Evolutionary conservation across 2,329 filamentous ascomycete genomes (phyloP).

Genomic region (Zymoseptoria tritici): DNA sequence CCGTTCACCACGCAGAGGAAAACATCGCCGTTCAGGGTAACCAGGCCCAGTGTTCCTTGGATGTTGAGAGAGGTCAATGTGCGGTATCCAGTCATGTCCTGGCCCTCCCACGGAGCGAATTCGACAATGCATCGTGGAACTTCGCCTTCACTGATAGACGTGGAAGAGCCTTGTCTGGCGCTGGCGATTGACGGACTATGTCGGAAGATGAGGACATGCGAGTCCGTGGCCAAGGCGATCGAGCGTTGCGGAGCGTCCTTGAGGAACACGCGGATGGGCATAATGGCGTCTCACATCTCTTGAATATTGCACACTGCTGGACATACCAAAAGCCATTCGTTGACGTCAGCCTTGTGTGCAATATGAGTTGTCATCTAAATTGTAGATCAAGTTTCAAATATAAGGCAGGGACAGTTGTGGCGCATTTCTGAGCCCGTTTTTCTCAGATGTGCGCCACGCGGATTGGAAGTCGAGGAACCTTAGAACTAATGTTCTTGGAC

Average conservation of each 20-base stretch:
- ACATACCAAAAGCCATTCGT: neutral
- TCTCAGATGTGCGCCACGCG: neutral
- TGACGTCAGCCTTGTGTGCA: neutral
- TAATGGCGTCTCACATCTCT: slow-evolving; percentile 23
- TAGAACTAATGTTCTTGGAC: no score
- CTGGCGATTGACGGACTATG: slow-evolving; percentile 60
- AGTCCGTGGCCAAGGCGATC: slow-evolving; percentile 73
- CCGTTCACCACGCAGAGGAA: slow-evolving; percentile 86
- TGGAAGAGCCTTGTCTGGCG: slow-evolving; percentile 45
- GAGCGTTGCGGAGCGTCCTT: slow-evolving; percentile 81
- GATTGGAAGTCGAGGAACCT: no score
- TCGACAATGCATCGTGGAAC: slow-evolving; percentile 75
- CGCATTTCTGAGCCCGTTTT: neutral
- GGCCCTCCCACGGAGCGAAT: slow-evolving; percentile 58
- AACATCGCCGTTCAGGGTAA: slow-evolving; percentile 74
- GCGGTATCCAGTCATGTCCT: slow-evolving; percentile 69
- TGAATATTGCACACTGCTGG: neutral
- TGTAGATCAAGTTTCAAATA: neutral
- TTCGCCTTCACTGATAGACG: slow-evolving; percentile 30
- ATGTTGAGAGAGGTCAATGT: slow-evolving; percentile 65
- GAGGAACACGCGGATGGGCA: slow-evolving; percentile 71
- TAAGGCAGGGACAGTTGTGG: neutral
- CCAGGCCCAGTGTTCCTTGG: slow-evolving; percentile 80
- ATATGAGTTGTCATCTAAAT: neutral
- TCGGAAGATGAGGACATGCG: slow-evolving; percentile 77